Conservation (phyloP, 768 basidiomycete genomes). For the Suillus spraguei region DNA sequence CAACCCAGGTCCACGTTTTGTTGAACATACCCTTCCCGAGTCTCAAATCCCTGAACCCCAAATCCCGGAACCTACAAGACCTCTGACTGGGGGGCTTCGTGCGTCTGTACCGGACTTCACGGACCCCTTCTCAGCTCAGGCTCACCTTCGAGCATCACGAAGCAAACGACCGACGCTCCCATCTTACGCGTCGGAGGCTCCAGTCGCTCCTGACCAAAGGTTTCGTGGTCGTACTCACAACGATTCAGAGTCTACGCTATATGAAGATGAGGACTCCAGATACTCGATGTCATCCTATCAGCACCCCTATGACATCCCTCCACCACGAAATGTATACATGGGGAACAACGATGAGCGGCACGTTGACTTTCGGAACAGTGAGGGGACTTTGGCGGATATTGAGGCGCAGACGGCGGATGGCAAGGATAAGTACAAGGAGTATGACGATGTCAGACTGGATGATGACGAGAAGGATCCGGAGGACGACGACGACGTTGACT, state of each 20-base stretch:
- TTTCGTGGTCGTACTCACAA: not conserved
- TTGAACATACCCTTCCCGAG: not conserved
- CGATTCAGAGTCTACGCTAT: not conserved
- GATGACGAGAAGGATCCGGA: conserved; percentile 9
- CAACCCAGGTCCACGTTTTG: not conserved
- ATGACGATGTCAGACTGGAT: conserved; percentile 23
- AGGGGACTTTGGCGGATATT: conserved; percentile 20
- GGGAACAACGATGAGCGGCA: conserved; percentile 17
- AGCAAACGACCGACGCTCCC: not conserved
- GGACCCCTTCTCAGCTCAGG: conserved; percentile 3
- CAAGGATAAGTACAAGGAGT: conserved; percentile 13
- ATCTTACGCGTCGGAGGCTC: not conserved
- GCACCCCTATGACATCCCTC: conserved; percentile 62
- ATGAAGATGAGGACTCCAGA: conserved; percentile 33
- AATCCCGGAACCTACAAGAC: not conserved
- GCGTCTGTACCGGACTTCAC: not conserved
- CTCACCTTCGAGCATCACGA: not conserved
- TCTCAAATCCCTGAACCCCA: not conserved
- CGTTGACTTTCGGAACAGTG: conserved; percentile 44
- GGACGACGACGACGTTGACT: not conserved
- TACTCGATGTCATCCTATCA: conserved; percentile 57
- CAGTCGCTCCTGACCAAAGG: not conserved
- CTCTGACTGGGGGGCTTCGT: not conserved
- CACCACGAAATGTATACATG: conserved; percentile 49
- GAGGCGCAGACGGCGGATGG: conserved; percentile 24